Base-by-base conservation (phyloP, 768 basidiomycete genomes). In the Pisolithus tinctorius region DNA sequence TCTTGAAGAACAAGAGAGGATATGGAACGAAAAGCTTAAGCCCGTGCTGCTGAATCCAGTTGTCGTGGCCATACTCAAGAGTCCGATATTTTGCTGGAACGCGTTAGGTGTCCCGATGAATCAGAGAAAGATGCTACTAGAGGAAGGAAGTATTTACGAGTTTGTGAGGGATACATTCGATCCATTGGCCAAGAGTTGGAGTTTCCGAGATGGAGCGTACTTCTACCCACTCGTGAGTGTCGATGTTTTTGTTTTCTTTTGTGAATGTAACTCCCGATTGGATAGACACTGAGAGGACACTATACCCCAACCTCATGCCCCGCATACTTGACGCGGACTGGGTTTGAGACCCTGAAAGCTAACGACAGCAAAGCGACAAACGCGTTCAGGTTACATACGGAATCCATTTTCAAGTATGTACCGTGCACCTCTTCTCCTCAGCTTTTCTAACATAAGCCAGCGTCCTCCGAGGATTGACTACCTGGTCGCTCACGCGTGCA, bases 91-190 rank as follows among this genome's bases (percentile, higher is more conserved):
- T 54, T 84, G 81, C 55, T 90, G 88, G 88, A 86, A 86, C 58
- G 86, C 86, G 0, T 68, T 89, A 23, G 88, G 87, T 14, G 88
- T 90, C 4, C 86, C 88, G 4, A 67, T 74, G 55, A 84, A 84
- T 59, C 84, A 88, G 67, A 74, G 82, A 54, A 70, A 71, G 51
- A 81, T 83, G 75, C 67, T 86, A 48, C 58, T 83, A 25, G 63
- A 77, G 7, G 79, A 80, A 51, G 78, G 79, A 20, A 62, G 69
- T 20, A 47, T 65, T 0, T 81, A 74, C 51, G 76, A 78, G 17
- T 81, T 77, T 51, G 71, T 82, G 42, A 61, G 69, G 34, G 74
- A 81, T 30, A 80, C 80, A 4, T 56, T 81, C 40, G 74, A 81
- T 43, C 78, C 79, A 6, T 59, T 81, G 10, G 65, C 72, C 7